Evolutionary conservation across 805 yeast species (phyloP).

Genomic region (Starmerella geochares): DNA sequence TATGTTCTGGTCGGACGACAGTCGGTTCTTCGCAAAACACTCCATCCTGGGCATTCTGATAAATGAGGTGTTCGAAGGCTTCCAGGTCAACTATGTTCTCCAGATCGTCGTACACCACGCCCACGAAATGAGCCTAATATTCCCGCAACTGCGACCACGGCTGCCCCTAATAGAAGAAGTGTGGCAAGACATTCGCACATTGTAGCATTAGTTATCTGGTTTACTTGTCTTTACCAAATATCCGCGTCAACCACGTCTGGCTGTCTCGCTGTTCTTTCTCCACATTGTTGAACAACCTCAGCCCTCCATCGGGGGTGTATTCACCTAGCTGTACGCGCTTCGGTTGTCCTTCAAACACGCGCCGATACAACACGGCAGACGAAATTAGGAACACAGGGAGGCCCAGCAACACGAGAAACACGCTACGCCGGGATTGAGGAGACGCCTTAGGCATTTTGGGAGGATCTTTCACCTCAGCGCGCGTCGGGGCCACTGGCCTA

Average conservation of each 20-base stretch:
- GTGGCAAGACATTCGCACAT: constrained; percentile 6
- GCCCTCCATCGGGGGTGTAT: constrained; percentile 37
- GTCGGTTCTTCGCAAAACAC: constrained; percentile 13
- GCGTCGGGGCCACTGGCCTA: neutral
- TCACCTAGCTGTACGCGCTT: constrained; percentile 41
- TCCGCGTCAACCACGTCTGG: constrained; percentile 34
- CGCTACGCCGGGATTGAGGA: constrained; percentile 22
- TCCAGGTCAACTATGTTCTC: constrained; percentile 17
- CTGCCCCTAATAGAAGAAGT: constrained; percentile 11
- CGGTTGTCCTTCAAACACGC: constrained; percentile 36
- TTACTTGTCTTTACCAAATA: constrained; percentile 37
- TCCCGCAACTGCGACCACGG: constrained; percentile 17
- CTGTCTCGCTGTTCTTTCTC: constrained; percentile 36
- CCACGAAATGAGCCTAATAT: constrained; percentile 12
- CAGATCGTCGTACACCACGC: constrained; percentile 11
- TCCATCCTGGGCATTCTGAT: constrained; percentile 14
- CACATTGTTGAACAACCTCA: constrained; percentile 37
- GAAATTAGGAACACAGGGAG: constrained; percentile 29
- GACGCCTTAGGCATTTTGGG: neutral
- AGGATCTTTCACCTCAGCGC: neutral
- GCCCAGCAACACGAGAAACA: constrained; percentile 28
- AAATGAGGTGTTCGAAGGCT: constrained; percentile 23
- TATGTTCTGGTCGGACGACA: constrained; percentile 9
- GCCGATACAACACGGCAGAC: constrained; percentile 27
- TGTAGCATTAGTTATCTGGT: neutral